Evolutionary conservation across 1,139 yeast genomes (phyloP).

Genomic region (Saccharomyces hybrid): DNA sequence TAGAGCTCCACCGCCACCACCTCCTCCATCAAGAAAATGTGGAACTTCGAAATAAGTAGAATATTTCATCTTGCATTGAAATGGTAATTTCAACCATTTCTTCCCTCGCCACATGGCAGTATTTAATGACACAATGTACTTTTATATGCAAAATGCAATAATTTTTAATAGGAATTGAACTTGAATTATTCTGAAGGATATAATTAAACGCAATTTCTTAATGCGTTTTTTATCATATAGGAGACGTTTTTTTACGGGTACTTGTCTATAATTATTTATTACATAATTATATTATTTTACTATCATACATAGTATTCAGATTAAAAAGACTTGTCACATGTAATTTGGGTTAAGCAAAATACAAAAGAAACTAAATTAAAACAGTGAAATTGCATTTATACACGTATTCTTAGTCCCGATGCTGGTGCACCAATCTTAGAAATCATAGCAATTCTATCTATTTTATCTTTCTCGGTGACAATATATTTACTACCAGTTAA

Average conservation of each 20-base stretch:
- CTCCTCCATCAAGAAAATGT: constrained; percentile 7
- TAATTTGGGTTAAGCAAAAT: background rate
- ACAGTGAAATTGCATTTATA: background rate
- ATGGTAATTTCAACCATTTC: background rate
- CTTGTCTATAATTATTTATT: background rate
- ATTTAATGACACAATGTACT: background rate
- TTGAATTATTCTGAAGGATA: background rate
- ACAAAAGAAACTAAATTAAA: background rate
- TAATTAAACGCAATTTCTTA: background rate
- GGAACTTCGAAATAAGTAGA: background rate
- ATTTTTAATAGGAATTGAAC: background rate
- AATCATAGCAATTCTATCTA: constrained; percentile 69
- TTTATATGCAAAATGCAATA: no score
- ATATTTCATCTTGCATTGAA: background rate
- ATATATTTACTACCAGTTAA: constrained; percentile 87
- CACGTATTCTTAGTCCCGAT: constrained; percentile 63
- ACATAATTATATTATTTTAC: background rate
- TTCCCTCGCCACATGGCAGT: background rate
- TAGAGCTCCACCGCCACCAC: constrained; percentile 6
- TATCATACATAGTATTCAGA: background rate
- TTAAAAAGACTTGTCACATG: background rate
- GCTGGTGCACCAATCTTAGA: constrained; percentile 90
- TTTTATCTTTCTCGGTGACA: constrained; percentile 62
- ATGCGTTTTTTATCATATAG: background rate
- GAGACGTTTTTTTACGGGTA: background rate